Evolutionary conservation across 2,329 filamentous ascomycete species (phyloP), one percentile per base, ranked within the genome.

Genomic region (Ophiocordyceps camponoti-saundersi): DNA sequence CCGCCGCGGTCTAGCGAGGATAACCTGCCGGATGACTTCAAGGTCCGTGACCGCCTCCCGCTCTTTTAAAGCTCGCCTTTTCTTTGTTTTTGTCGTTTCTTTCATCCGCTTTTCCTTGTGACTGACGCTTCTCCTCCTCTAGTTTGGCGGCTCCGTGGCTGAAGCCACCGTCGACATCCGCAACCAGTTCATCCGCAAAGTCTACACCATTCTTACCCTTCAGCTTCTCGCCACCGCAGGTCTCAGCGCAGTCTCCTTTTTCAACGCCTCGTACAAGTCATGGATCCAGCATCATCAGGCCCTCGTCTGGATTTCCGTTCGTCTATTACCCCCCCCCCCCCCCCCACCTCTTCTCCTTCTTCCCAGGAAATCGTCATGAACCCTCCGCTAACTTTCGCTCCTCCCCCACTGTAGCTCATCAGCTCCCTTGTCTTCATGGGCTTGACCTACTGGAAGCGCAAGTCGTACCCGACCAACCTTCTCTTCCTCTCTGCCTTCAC

Each of bases 1-100:
- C 77, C 73, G 42, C 79, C 86, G 46, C 79, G 89, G 56, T 75
- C 73, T 61, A 89, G 89, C 64, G 79, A 89, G 60, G 90, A 95
- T 66, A 93, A 95, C 59, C 62, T 96, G 42, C 90, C 90, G 1
- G 90, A 96, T 69, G 90, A 96, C 66, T 96, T 96, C 79, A 96
- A 95, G 75, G 82, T 85, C n/a, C n/a, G n/a, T n/a, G n/a, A n/a
- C n/a, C n/a, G n/a, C n/a, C n/a, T 55, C 11, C 16, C 18, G 5
- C 30, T 30, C 21, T 26, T 26, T 3, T 2, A 2, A 16, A 2
- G 21, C 8, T 21, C 2, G 10, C 26, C 21, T 16, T 21, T 16
- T 18, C 3, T 29, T 16, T 15, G 7, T 18, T 40, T 2, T n/a
- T 26, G 21, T 15, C 13, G 3, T 26, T 15, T 13, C 8, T 13